phyloP scores from a whole-genome alignment of 331 rosid genomes.

The Malus hybrid region DNA sequence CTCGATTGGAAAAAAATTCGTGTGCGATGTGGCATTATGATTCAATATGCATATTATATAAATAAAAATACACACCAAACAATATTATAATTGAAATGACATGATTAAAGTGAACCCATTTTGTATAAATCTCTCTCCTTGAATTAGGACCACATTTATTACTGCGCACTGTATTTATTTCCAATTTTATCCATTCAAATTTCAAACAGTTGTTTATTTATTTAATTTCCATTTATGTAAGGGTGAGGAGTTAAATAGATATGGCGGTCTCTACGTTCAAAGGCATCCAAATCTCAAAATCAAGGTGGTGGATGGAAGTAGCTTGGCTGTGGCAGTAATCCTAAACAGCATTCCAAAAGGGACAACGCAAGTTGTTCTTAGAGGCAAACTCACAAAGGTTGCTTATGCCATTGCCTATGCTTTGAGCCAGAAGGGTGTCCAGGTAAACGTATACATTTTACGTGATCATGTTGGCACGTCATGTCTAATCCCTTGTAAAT shows the following conservation, averaged over 20 bases:
- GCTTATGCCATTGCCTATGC: conserved; percentile 45
- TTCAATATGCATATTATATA: background rate
- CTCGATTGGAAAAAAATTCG: too few species aligned
- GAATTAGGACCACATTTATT: background rate
- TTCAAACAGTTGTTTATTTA: background rate
- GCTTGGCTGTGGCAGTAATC: conserved; percentile 55
- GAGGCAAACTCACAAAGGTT: conserved; percentile 60
- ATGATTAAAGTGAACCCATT: too few species aligned
- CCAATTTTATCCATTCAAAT: background rate
- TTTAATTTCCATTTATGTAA: background rate
- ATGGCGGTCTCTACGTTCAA: conserved; percentile 45
- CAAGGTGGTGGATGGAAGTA: conserved; percentile 75
- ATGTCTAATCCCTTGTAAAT: background rate
- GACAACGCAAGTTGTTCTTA: conserved; percentile 45
- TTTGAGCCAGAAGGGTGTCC: conserved; percentile 42
- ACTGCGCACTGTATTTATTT: too few species aligned
- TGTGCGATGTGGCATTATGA: too few species aligned
- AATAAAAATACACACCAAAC: too few species aligned
- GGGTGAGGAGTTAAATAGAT: conserved; percentile 53
- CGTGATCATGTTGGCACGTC: too few species aligned
- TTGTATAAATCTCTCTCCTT: too few species aligned
- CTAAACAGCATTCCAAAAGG: conserved; percentile 58
- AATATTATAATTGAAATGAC: too few species aligned
- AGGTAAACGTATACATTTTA: too few species aligned
- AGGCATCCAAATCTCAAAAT: conserved; percentile 47